Conservation (phyloP, 2,329 filamentous ascomycete genomes). For the Tricladium varicosporioides region DNA sequence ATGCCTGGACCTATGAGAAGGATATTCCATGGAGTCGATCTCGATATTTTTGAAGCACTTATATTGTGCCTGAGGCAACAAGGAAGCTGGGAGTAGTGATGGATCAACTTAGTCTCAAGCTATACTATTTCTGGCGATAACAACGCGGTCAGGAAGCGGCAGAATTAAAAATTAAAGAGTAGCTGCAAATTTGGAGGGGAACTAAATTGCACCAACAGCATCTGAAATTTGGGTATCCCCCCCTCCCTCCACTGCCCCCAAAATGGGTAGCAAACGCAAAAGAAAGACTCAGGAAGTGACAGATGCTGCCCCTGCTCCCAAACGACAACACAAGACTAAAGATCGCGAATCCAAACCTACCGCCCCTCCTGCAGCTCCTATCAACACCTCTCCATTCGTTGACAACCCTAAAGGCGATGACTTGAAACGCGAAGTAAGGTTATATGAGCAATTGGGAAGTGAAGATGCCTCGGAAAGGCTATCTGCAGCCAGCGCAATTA, state of each 20-base stretch:
- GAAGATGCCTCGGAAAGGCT: conserved; percentile 56
- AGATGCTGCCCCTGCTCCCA: conserved; percentile 20
- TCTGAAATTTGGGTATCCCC: too few species aligned
- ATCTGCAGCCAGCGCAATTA: conserved; percentile 55
- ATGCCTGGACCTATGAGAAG: too few species aligned
- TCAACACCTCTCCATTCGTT: conserved; percentile 44
- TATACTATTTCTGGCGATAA: too few species aligned
- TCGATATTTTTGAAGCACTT: too few species aligned
- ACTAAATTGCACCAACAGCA: too few species aligned
- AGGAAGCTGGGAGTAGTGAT: too few species aligned
- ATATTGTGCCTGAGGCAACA: too few species aligned
- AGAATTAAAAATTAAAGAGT: not conserved
- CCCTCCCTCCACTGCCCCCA: too few species aligned
- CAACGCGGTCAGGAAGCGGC: not conserved
- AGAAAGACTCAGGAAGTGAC: conserved; percentile 31
- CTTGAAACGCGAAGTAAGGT: conserved; percentile 53
- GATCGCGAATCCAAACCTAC: conserved; percentile 12
- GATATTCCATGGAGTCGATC: too few species aligned
- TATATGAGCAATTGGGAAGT: conserved; percentile 62
- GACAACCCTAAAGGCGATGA: conserved; percentile 52
- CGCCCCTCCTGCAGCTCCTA: conserved; percentile 9
- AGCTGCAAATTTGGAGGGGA: not conserved
- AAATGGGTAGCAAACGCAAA: conserved; percentile 46
- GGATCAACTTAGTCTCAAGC: too few species aligned
- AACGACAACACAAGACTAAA: conserved; percentile 25